phyloP scores from a whole-genome alignment of 2,329 filamentous ascomycete genomes.

The Fusarium palustre region DNA sequence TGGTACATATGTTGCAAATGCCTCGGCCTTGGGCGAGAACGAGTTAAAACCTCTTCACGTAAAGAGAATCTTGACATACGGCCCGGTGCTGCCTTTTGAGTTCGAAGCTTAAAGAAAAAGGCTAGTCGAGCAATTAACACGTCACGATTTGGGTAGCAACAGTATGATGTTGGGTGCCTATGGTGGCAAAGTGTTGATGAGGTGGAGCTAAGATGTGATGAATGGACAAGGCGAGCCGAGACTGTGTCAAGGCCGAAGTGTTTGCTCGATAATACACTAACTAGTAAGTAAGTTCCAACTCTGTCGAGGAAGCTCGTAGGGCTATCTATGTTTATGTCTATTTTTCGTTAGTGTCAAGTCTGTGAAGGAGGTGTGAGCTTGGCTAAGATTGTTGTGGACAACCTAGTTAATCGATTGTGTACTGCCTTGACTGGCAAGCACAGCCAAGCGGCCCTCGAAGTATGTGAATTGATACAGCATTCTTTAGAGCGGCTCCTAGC shows the following conservation, averaged over 20 bases:
- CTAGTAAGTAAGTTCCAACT: not conserved
- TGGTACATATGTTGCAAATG: not conserved
- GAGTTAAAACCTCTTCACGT: no score
- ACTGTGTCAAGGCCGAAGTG: slow-evolving; percentile 1
- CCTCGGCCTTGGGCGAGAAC: not conserved
- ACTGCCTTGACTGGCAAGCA: not conserved
- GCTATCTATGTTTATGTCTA: not conserved
- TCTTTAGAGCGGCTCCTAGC: not conserved
- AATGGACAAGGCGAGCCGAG: not conserved
- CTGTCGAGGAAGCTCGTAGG: not conserved
- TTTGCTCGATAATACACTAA: not conserved
- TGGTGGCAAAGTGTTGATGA: slow-evolving; percentile 34
- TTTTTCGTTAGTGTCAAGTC: not conserved
- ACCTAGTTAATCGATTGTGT: not conserved
- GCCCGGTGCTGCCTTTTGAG: slow-evolving; percentile 23
- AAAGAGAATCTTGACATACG: slow-evolving; percentile 9
- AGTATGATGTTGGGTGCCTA: slow-evolving; percentile 17
- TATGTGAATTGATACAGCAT: not conserved
- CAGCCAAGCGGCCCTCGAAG: not conserved
- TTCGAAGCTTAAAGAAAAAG: slow-evolving; percentile 22
- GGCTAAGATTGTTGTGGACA: not conserved
- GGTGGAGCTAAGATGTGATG: slow-evolving; percentile 5
- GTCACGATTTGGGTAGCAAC: slow-evolving; percentile 18
- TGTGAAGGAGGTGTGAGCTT: not conserved
- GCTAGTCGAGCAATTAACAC: slow-evolving; percentile 9